A percentile compares a stretch with the other conserved stretches of the same genome.
phyloP scores from a whole-genome alignment of 1,139 yeast genomes.

The Zygosaccharomyces sapae region DNA sequence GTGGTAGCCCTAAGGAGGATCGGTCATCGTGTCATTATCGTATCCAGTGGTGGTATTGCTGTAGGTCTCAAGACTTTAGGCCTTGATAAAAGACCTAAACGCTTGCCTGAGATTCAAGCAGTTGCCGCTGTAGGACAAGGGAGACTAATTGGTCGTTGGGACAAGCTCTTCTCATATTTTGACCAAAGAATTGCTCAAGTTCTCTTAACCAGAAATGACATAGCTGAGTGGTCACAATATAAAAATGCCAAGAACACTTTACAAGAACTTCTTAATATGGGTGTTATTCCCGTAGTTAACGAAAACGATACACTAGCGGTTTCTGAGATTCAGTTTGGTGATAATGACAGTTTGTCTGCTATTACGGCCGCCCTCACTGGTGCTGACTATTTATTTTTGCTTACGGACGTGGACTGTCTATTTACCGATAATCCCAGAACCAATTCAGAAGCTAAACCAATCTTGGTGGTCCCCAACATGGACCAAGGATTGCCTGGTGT shows the following conservation, averaged over 20 bases:
- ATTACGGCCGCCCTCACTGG: slow-evolving; percentile 93
- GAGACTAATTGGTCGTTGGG: slow-evolving; percentile 84
- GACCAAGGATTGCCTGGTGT: slow-evolving; percentile 58
- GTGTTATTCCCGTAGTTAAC: slow-evolving; percentile 90
- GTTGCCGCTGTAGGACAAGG: slow-evolving; percentile 97
- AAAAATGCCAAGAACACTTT: slow-evolving; percentile 89
- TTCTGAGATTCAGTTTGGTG: slow-evolving; percentile 93
- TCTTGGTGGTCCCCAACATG: slow-evolving; percentile 74
- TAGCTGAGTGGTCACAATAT: slow-evolving; percentile 85
- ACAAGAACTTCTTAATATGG: slow-evolving; percentile 76
- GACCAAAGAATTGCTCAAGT: slow-evolving; percentile 89
- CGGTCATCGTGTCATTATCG: slow-evolving; percentile 84
- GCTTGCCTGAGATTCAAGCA: slow-evolving; percentile 80
- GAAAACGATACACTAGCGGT: slow-evolving; percentile 94
- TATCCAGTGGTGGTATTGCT: slow-evolving; percentile 95
- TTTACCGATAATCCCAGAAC: slow-evolving; percentile 88
- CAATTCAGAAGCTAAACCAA: slow-evolving; percentile 79
- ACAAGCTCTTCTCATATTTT: slow-evolving; percentile 74
- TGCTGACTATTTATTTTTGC: slow-evolving; percentile 84
- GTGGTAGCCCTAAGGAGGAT: slow-evolving; percentile 76
- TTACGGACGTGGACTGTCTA: slow-evolving; percentile 94
- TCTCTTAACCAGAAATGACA: slow-evolving; percentile 85
- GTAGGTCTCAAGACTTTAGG: slow-evolving; percentile 83
- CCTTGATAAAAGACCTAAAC: slow-evolving; percentile 62
- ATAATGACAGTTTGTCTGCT: slow-evolving; percentile 91